Evolutionary conservation across 768 basidiomycete genomes (phyloP), one percentile per base, ranked within the genome.

Genomic region (Leccinum subtestaceum): DNA sequence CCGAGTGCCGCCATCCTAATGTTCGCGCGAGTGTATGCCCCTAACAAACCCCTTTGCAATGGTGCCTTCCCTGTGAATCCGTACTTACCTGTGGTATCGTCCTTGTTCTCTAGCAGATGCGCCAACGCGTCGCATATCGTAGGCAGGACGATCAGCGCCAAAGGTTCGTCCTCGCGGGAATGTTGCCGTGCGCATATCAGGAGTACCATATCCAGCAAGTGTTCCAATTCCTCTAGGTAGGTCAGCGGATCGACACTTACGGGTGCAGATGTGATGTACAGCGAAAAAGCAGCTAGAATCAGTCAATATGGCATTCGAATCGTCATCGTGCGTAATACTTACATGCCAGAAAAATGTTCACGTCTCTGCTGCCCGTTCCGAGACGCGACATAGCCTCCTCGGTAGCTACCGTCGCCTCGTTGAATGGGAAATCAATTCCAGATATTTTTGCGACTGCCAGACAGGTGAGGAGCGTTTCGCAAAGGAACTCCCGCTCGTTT

Each of bases 1-100:
- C 67, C 68, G 34, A 89, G 70, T 29, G 72, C 78, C 17, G 71
- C 66, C 2, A 83, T 80, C 81, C 85, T 86, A 3, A 83, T 82
- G 15, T 56, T 65, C 15, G 15, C 40, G 27, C 36, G 25, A 11
- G 34, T 43, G 50, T 59, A 61, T 13, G 38, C 49, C 10, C 43
- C 70, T 72, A 23, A 31, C 47, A 31, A 52, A 53, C 12, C 9
- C 5, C 50, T 61, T 32, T 8, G 45, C 13, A 43, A 48, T 15
- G 10, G 29, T n/a, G 7, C 29, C 27, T 23, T 31, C 29, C 9
- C 66, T 4, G 25, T 12, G 13, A 34, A 13, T 21, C 36, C 17
- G 31, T n/a, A 52, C 76, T 58, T 63, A 78, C 77, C 57, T 3
- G 67, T 59, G 12, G 38, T 49, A 19, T 65, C 53, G 23, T 72